Percentiles rank a stretch among this genome's conserved stretches.
Conservation (phyloP, 306 rosid species). For the Pyrus communis region DNA sequence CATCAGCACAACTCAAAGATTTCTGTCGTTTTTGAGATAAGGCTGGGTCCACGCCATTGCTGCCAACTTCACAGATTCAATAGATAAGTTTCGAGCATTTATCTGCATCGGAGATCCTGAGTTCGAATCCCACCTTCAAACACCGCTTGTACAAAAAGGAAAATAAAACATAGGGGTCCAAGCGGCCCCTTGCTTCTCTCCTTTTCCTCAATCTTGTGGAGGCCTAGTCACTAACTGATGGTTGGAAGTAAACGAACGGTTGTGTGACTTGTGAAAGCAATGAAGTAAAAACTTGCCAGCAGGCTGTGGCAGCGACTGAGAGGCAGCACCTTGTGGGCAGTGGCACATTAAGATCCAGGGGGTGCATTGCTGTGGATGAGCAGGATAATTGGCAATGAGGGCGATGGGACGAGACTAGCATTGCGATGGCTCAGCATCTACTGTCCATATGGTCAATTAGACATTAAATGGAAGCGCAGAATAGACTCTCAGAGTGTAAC, state of each 20-base stretch:
- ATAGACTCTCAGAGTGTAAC: neutral
- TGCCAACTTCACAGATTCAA: neutral
- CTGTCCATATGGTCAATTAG: neutral
- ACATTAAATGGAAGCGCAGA: neutral
- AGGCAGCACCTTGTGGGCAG: neutral
- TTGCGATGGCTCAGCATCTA: neutral
- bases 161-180: neutral
- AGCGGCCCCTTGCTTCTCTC: neutral
- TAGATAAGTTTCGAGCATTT: neutral
- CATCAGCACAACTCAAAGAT: neutral
- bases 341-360: neutral
- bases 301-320: neutral
- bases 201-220: neutral
- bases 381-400: neutral
- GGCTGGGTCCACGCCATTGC: constrained; percentile 9
- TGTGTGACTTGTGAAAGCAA: neutral
- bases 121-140: neutral
- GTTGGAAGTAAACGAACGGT: neutral
- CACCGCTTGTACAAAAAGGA: neutral
- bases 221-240: neutral
- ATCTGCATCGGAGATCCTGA: neutral
- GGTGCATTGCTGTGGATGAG: neutral
- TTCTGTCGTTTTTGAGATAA: neutral
- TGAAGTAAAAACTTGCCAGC: neutral
- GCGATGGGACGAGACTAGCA: neutral